phyloP scores from a whole-genome alignment of 2,329 filamentous ascomycete species.

The Alternaria triticimaculans region DNA sequence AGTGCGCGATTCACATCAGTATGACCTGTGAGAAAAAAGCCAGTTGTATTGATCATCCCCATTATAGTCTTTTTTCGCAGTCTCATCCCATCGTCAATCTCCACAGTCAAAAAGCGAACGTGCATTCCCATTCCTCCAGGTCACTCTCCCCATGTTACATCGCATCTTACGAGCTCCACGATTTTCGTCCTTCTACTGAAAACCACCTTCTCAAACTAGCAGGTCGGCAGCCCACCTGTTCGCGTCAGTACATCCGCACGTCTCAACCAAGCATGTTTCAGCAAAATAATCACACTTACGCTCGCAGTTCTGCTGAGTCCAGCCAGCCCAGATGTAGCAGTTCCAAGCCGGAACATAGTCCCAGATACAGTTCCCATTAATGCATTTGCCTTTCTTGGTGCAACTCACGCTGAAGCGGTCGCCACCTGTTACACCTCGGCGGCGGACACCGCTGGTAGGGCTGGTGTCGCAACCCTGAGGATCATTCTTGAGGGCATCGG shows the following conservation, averaged over 20 bases:
- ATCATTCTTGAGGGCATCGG: background rate
- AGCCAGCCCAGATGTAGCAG: conserved; percentile 7
- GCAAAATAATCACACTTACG: background rate
- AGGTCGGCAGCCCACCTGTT: background rate
- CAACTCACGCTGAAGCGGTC: conserved; percentile 2
- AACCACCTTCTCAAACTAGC: background rate
- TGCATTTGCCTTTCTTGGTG: background rate
- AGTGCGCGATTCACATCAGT: background rate
- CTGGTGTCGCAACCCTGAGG: conserved; percentile 5
- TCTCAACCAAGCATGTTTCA: background rate
- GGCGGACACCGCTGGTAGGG: background rate
- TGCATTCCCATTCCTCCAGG: background rate
- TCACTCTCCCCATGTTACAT: background rate
- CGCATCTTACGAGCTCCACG: too few relatives aligned
- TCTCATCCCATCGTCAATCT: background rate
- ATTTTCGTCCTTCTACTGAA: background rate
- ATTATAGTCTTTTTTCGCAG: background rate
- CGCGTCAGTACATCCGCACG: background rate
- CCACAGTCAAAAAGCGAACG: background rate
- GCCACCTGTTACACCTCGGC: background rate
- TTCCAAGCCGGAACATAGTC: conserved; percentile 1
- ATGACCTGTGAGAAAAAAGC: background rate
- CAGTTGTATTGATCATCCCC: background rate
- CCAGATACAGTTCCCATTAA: background rate
- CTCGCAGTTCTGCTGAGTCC: conserved; percentile 2